A percentile compares a stretch with the other conserved stretches of the same genome.
Conservation (phyloP, 1,284 basidiomycete genomes). For the Rhizopogon hawkerae region DNA sequence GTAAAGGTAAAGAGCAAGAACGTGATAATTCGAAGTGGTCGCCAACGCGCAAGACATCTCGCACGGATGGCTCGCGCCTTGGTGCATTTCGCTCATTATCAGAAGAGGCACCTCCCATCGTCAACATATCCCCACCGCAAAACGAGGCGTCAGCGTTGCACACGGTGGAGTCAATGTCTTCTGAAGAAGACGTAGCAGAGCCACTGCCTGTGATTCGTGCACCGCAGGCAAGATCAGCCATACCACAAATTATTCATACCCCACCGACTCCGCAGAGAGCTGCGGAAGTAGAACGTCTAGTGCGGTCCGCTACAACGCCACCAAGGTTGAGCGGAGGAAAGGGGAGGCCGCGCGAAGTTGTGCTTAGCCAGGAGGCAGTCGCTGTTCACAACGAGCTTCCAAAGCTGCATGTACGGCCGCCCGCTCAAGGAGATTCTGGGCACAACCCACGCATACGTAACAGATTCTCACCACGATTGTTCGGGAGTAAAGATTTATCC, state of each 20-base stretch:
- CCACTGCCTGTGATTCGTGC: conserved; percentile 5
- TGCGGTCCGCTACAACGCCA: background rate
- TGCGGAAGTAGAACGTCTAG: conserved; percentile 10
- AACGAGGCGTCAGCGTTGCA: conserved; percentile 11
- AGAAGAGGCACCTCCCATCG: conserved; percentile 10
- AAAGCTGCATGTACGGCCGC: conserved; percentile 2
- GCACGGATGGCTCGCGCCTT: background rate
- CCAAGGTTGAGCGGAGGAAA: conserved; percentile 13
- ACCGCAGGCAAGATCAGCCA: conserved; percentile 14
- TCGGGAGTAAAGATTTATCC: conserved; percentile 20
- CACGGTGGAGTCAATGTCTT: conserved; percentile 21
- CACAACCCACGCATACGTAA: conserved; percentile 11
- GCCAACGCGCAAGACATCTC: background rate
- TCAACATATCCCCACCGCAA: conserved; percentile 8
- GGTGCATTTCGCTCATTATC: conserved; percentile 19
- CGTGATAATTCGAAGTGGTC: background rate
- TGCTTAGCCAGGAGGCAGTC: conserved; percentile 21
- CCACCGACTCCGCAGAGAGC: conserved; percentile 34
- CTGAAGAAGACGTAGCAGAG: conserved; percentile 16
- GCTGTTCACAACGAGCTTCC: conserved; percentile 18
- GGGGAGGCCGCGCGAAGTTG: conserved; percentile 10
- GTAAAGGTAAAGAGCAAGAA: conserved; percentile 24
- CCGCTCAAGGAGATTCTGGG: conserved; percentile 1
- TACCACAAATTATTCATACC: conserved; percentile 34
- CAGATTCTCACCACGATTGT: conserved; percentile 26